A percentile compares a stretch with the other conserved stretches of the same genome.
These are phyloP conservation scores for Nidula niveotomentosa DNA, from an alignment of 1,284 basidiomycete genomes.

Conservation along the genomic window DNA sequence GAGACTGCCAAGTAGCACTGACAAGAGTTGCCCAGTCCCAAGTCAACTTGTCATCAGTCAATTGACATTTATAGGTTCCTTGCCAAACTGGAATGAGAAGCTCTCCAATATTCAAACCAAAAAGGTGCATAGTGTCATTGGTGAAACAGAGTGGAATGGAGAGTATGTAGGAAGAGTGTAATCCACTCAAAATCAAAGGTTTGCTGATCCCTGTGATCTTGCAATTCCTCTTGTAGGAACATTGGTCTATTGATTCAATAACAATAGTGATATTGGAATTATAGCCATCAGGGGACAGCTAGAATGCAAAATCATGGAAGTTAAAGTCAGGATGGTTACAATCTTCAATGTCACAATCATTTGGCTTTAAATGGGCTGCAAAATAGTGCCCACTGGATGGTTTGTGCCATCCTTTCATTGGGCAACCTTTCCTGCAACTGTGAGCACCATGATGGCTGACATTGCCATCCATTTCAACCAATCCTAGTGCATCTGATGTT, in stretches of 20 bases:
- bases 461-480: slow-evolving; percentile 26
- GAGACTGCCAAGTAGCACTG: slow-evolving; percentile 27
- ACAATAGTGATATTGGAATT: slow-evolving; percentile 14
- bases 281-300: slow-evolving; percentile 9
- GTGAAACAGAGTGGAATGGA: slow-evolving; percentile 25
- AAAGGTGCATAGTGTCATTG: slow-evolving; percentile 31
- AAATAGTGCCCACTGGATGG: slow-evolving; percentile 26
- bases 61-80: slow-evolving; percentile 26
- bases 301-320: slow-evolving; percentile 6
- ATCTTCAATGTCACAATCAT: slow-evolving; percentile 16
- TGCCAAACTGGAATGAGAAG: slow-evolving; percentile 27
- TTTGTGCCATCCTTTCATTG: slow-evolving; percentile 28
- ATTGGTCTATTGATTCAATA: slow-evolving; percentile 11
- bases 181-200: slow-evolving; percentile 29
- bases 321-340: slow-evolving; percentile 29
- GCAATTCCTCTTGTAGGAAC: slow-evolving; percentile 21
- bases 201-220: slow-evolving; percentile 33
- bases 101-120: slow-evolving; percentile 25
- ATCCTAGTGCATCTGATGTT: no score
- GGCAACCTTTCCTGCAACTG: slow-evolving; percentile 32
- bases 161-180: slow-evolving; percentile 13
- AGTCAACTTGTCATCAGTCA: slow-evolving; percentile 11
- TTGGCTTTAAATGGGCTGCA: slow-evolving; percentile 23
- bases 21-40: slow-evolving; percentile 36
- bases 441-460: slow-evolving; percentile 31